Evolutionary conservation across 2,329 filamentous ascomycete genomes (phyloP), one percentile per base, ranked within the genome.

Genomic region (Penicillium sp.): DNA sequence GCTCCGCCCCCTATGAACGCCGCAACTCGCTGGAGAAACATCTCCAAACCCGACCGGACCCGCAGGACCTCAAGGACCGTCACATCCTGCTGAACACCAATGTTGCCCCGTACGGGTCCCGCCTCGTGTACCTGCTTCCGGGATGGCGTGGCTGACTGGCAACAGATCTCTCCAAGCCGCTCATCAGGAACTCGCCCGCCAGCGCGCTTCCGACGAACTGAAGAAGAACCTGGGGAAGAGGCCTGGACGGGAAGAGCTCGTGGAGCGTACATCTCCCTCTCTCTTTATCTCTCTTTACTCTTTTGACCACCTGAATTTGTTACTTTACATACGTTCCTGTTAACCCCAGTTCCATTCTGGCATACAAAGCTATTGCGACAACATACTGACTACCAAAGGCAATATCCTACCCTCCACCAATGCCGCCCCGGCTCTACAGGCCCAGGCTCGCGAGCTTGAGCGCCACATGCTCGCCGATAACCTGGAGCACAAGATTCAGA

Each of bases 391-490:
- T 29, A 58, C 20, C 52, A 52, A 65, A 93, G 89, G 87, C 65
- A 96, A 96, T 75, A 96, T 97, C 72, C 86, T 97, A 25, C 89
- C 90, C 25, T 85, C 86, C 53, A 89, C 89, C 29, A 88, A 75
- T 49, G 90, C 89, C 18, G 91, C 92, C 0, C 92, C 92, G 0
- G 83, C 88, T 2, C 79, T 97, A 51, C 86, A 88, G 69, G 90
- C 88, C 53, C 85, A 91, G 59, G 91, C 94, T 74, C 88, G 84
- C 69, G 90, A 96, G 78, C 85, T 97, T 41, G 85, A 92, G 74
- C 91, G 87, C 72, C 88, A 91, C 73, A 96, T 97, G 92, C 85
- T 89, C 14, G 89, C 86, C 56, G 90, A 96, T 73, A 88, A 83
- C 53, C 81, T 97, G 59, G 94, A 96, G 74, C 91, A 95, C 69